These are phyloP conservation scores for Rusavskia elegans DNA, from an alignment of 495 filamentous ascomycete genomes.

Conservation along the genomic window DNA sequence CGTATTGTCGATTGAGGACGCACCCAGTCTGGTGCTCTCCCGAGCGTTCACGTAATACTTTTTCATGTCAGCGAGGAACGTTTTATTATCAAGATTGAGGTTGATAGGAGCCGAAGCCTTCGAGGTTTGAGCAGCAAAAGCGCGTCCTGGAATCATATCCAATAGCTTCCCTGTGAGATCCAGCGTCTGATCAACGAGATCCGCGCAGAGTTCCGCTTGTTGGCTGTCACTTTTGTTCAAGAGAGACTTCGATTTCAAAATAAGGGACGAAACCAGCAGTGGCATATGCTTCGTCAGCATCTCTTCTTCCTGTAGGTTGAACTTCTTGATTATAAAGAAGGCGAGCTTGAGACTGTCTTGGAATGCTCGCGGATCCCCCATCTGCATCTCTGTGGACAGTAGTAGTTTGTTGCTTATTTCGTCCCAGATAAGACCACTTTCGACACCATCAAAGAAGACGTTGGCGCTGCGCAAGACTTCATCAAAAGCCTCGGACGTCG, in stretches of 20 bases:
- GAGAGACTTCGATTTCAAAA: slow-evolving; percentile 36
- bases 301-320: slow-evolving; percentile 92
- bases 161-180: slow-evolving; percentile 23
- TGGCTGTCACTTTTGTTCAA: not conserved
- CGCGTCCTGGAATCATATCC: slow-evolving; percentile 53
- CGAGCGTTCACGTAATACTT: slow-evolving; percentile 47
- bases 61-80: slow-evolving; percentile 15
- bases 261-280: slow-evolving; percentile 47
- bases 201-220: not conserved
- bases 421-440: slow-evolving; percentile 82
- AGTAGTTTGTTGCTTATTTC: slow-evolving; percentile 49
- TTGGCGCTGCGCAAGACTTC: slow-evolving; percentile 87
- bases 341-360: slow-evolving; percentile 44
- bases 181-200: not conserved
- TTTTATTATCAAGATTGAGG: slow-evolving; percentile 8
- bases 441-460: slow-evolving; percentile 93
- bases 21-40: slow-evolving; percentile 32
- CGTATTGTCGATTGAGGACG: slow-evolving; percentile 36
- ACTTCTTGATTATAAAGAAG: slow-evolving; percentile 67
- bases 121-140: slow-evolving; percentile 26
- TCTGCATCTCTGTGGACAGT: slow-evolving; percentile 35
- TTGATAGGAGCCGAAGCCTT: not conserved
- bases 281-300: slow-evolving; percentile 83
- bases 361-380: slow-evolving; percentile 25
- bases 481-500: slow-evolving; percentile 49